Evolutionary conservation across 768 basidiomycete species (phyloP).

Genomic region (Exsudoporus frostii): DNA sequence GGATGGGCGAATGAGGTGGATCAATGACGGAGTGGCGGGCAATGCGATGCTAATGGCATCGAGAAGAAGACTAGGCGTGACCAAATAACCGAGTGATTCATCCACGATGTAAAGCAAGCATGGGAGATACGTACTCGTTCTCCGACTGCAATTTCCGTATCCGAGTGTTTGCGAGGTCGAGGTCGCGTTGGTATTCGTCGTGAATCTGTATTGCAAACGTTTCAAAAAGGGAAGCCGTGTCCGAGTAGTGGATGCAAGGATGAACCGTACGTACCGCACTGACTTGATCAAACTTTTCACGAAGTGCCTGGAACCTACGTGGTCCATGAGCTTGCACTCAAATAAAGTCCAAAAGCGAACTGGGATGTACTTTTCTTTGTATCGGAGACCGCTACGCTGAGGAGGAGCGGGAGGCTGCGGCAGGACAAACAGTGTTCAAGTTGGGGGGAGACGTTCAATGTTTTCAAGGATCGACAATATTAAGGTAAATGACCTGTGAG

Average conservation of each 20-base stretch:
- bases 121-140: slow-evolving; percentile 27
- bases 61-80: slow-evolving; percentile 26
- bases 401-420: slow-evolving; percentile 13
- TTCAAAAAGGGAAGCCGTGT: background rate
- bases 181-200: slow-evolving; percentile 25
- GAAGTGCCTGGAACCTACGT: slow-evolving; percentile 27
- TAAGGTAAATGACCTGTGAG: background rate
- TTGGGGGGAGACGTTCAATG: no score
- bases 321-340: background rate
- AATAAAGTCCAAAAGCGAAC: background rate
- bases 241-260: background rate
- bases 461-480: no score
- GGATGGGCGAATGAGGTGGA: slow-evolving; percentile 31
- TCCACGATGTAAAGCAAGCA: background rate
- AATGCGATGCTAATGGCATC: slow-evolving; percentile 33
- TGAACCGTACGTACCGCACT: slow-evolving; percentile 23
- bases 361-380: slow-evolving; percentile 32
- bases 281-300: slow-evolving; percentile 34
- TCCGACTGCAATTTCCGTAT: slow-evolving; percentile 31
- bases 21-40: slow-evolving; percentile 31
- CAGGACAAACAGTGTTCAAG: background rate
- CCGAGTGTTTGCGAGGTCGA: slow-evolving; percentile 26
- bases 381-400: slow-evolving; percentile 22
- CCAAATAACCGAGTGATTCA: background rate
- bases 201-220: slow-evolving; percentile 14